Evolutionary conservation across 148 eudicot species (phyloP), one percentile per base, ranked within the genome.

Genomic region (Limonium bicolor): DNA sequence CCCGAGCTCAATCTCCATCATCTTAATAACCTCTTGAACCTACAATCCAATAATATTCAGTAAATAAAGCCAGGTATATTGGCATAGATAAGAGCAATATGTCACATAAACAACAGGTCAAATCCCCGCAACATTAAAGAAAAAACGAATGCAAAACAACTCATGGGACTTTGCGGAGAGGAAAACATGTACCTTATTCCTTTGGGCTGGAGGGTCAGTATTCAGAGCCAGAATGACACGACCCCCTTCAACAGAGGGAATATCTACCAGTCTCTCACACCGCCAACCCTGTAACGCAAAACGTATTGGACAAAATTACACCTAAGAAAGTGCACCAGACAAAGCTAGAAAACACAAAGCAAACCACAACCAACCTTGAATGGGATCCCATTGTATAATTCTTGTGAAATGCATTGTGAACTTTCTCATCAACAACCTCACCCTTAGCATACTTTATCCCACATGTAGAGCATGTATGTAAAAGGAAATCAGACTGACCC

Each of bases 1-100:
- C 26, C 95, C 92, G 13, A 88, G 93, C 35, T 88, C 87, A 62
- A 68, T 68, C 70, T 88, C 97, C 95, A 88, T 77, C 73, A 77
- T 68, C 44, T 75, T 71, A 36, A 88, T 72, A 48, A 80, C 84
- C 56, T 84, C 92, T 54, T 68, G 71, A 57, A 80, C 79, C 97
- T 88, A 21, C 33, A 38, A 54, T 20, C 20, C 53, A 47, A 15
- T 7, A 47, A 15, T 0, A 4, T 18, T 46, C 6, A n/a, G n/a
- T n/a, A n/a, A n/a, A n/a, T n/a, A n/a, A n/a, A n/a, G n/a, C n/a
- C 15, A 27, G 5, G 17, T 9, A 33, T 32, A 26, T 35, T 7
- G 26, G 48, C n/a, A n/a, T 19, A 15, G 38, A n/a, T 7, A 2
- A 30, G 36, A 31, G 36, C 7, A 29, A 53, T 13, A 50, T 2